Evolutionary conservation across 306 rosid species (phyloP).

Genomic region (Quercus dentata): DNA sequence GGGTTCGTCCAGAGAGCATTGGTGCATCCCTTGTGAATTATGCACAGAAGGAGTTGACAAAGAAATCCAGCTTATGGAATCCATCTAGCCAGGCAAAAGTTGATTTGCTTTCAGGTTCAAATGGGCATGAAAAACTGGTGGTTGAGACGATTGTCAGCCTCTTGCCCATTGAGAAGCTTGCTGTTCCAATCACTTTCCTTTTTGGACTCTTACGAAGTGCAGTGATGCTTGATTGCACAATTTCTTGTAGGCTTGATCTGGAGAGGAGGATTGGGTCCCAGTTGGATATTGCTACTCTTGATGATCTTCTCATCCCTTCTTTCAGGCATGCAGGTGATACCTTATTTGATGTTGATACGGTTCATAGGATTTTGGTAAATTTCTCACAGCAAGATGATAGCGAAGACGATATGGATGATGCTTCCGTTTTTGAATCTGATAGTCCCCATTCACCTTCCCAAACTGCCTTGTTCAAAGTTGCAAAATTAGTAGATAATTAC

Average conservation of each 20-base stretch:
- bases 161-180: constrained; percentile 85
- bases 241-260: constrained; percentile 74
- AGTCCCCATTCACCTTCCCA: constrained; percentile 88
- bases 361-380: constrained; percentile 82
- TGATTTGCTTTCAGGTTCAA: constrained; percentile 55
- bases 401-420: constrained; percentile 84
- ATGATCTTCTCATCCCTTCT: constrained; percentile 91
- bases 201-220: constrained; percentile 90
- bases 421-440: constrained; percentile 83
- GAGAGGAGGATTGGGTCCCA: constrained; percentile 97
- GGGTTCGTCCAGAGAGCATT: constrained; percentile 92
- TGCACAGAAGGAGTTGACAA: constrained; percentile 87
- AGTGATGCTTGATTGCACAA: constrained; percentile 77
- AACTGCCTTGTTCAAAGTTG: constrained; percentile 72
- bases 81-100: constrained; percentile 67
- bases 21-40: constrained; percentile 84
- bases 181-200: constrained; percentile 80
- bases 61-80: constrained; percentile 80
- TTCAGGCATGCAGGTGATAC: constrained; percentile 86
- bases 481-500: constrained; percentile 87
- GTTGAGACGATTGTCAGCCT: constrained; percentile 89
- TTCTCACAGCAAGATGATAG: constrained; percentile 97
- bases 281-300: constrained; percentile 88
- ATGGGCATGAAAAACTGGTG: constrained; percentile 65
- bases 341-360: constrained; percentile 95